Conservation (phyloP, 805 yeast genomes). For the Kockiozyma suomiensis region DNA sequence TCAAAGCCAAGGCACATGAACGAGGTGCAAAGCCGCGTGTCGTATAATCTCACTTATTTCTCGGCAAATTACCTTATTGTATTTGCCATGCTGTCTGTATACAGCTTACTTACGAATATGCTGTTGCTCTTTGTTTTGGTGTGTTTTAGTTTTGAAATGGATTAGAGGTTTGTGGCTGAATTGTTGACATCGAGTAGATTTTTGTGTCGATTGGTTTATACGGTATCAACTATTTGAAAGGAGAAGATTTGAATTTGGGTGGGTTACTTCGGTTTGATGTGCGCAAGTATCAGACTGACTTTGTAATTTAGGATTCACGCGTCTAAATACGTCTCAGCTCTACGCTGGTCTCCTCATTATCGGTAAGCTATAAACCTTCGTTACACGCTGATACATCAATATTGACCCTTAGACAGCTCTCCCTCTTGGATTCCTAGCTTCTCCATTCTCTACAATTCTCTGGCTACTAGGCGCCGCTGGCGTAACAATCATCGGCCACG, state of each 20-base stretch:
- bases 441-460: conserved; percentile 84
- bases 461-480: conserved; percentile 91
- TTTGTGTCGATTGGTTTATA: conserved; percentile 73
- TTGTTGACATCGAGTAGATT: conserved; percentile 68
- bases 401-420: conserved; percentile 50
- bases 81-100: conserved; percentile 70
- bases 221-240: conserved; percentile 77
- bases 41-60: conserved; percentile 83
- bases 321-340: conserved; percentile 73
- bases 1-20: conserved; percentile 89
- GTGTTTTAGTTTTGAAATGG: background rate
- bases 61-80: conserved; percentile 82
- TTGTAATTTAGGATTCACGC: conserved; percentile 51
- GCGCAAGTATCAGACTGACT: background rate
- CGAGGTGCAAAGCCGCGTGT: conserved; percentile 85
- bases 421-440: conserved; percentile 83
- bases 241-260: conserved; percentile 73
- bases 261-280: background rate
- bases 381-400: no score
- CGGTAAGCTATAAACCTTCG: no score
- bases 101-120: conserved; percentile 84
- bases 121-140: conserved; percentile 79
- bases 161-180: conserved; percentile 62
- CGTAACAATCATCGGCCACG: conserved; percentile 79
- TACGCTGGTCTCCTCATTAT: conserved; percentile 80